Evolutionary conservation across 495 filamentous ascomycete genomes (phyloP).

Genomic region (Lepidopterella palustris): DNA sequence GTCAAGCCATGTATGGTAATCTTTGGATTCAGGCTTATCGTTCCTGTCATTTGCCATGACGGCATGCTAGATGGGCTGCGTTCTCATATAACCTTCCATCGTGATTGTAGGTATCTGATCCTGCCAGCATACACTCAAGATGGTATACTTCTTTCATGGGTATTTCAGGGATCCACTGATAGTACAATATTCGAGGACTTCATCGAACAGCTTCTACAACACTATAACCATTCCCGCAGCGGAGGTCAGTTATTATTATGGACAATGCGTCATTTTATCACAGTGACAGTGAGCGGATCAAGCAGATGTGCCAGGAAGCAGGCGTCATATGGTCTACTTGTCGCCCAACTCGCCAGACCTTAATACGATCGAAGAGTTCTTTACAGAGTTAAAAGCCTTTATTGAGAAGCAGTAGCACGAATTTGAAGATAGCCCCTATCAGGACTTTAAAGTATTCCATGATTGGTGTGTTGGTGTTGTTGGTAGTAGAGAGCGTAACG

Average conservation of each 20-base stretch:
- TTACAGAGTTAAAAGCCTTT: slow-evolving; percentile 8
- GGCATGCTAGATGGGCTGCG: too few relatives aligned
- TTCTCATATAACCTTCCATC: slow-evolving; percentile 5
- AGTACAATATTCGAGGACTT: slow-evolving; percentile 39
- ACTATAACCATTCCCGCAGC: slow-evolving; percentile 38
- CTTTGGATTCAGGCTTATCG: too few relatives aligned
- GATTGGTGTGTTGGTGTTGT: slow-evolving; percentile 6
- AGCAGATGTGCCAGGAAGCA: slow-evolving; percentile 34
- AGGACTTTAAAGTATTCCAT: slow-evolving; percentile 5
- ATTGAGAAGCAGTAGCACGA: slow-evolving; percentile 1
- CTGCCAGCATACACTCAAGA: slow-evolving; percentile 40
- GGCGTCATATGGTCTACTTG: slow-evolving; percentile 40
- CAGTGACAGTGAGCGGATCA: slow-evolving; percentile 28
- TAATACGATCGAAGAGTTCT: slow-evolving; percentile 35
- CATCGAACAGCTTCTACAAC: slow-evolving; percentile 39
- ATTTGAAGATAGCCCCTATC: neutral
- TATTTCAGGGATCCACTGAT: slow-evolving; percentile 40
- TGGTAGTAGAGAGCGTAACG: neutral
- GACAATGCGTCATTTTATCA: slow-evolving; percentile 44
- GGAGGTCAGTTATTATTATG: slow-evolving; percentile 42
- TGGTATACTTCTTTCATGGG: slow-evolving; percentile 34
- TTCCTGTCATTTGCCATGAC: too few relatives aligned
- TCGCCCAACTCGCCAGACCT: slow-evolving; percentile 36
- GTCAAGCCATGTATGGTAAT: too few relatives aligned
- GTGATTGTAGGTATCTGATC: slow-evolving; percentile 36